Conservation (phyloP, 495 filamentous ascomycete genomes). For the Talaromyces proteolyticus region DNA sequence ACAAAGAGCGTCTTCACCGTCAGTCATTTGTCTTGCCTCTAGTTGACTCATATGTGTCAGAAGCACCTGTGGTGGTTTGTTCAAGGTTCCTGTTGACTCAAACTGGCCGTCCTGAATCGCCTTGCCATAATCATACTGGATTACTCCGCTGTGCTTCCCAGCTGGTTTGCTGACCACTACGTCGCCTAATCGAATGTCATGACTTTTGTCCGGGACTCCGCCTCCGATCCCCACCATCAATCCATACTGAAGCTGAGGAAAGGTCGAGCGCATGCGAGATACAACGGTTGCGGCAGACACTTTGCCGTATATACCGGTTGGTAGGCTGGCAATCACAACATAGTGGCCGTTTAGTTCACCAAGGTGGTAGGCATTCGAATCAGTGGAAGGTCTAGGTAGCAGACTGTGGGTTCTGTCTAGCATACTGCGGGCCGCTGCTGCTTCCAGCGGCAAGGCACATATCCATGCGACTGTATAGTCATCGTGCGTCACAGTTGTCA, state of each 20-base stretch:
- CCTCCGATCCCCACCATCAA: slow-evolving; percentile 43
- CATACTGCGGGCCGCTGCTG: slow-evolving; percentile 26
- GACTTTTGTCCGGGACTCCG: slow-evolving; percentile 22
- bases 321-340: slow-evolving; percentile 25
- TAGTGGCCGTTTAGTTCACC: slow-evolving; percentile 24
- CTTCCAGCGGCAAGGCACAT: slow-evolving; percentile 27
- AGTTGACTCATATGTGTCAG: slow-evolving; percentile 14
- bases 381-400: slow-evolving; percentile 15
- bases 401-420: slow-evolving; percentile 31
- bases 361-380: slow-evolving; percentile 24
- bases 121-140: no score
- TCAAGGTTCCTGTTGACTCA: slow-evolving; percentile 14
- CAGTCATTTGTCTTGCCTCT: slow-evolving; percentile 9
- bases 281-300: slow-evolving; percentile 23
- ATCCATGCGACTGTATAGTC: slow-evolving; percentile 46
- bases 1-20: neutral
- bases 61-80: slow-evolving; percentile 14
- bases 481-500: slow-evolving; percentile 10
- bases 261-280: slow-evolving; percentile 23
- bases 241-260: slow-evolving; percentile 21
- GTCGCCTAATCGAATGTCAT: slow-evolving; percentile 39
- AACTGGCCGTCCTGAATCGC: slow-evolving; percentile 7
- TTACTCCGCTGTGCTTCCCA: slow-evolving; percentile 7
- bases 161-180: slow-evolving; percentile 26
- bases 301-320: slow-evolving; percentile 15